These are phyloP conservation scores for Phalaenopsis aphrodite DNA, from an alignment of 106 monocot species.

Conservation along the genomic window DNA sequence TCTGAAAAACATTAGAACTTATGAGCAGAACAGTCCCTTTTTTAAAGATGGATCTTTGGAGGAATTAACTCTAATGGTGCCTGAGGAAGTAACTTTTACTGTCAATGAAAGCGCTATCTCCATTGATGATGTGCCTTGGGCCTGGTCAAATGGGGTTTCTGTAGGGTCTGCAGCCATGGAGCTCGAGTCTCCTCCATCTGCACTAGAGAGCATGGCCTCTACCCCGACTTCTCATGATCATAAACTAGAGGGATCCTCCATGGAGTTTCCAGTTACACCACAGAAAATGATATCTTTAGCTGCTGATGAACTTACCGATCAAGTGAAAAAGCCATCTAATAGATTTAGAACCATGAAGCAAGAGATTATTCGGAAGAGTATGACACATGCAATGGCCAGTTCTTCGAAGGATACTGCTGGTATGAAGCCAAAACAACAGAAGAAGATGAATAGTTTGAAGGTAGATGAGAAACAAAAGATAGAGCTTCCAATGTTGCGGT, in stretches of 20 bases:
- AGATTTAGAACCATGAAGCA: neutral
- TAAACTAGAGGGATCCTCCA: neutral
- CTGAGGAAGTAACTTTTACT: neutral
- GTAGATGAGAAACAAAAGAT: conserved; percentile 10
- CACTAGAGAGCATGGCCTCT: conserved; percentile 1
- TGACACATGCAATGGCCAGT: neutral
- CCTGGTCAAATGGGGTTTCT: conserved; percentile 12
- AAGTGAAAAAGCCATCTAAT: neutral
- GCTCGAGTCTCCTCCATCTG: neutral
- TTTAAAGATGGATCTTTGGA: neutral
- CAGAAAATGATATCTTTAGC: neutral
- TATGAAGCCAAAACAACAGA: conserved; percentile 9
- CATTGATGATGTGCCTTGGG: neutral
- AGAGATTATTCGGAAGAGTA: neutral
- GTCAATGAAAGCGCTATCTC: neutral
- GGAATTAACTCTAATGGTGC: neutral
- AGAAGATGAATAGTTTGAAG: conserved; percentile 5
- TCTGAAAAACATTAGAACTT: conserved; percentile 6
- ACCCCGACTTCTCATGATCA: neutral
- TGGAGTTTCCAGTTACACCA: neutral
- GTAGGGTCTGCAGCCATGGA: conserved; percentile 8
- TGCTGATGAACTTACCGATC: neutral
- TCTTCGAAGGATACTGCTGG: neutral
- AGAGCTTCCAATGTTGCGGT: conserved; percentile 5
- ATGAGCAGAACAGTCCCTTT: neutral